Percentiles rank a stretch among this genome's conserved stretches.
phyloP scores from a whole-genome alignment of 768 basidiomycete genomes.

The Wakefieldia striispora region DNA sequence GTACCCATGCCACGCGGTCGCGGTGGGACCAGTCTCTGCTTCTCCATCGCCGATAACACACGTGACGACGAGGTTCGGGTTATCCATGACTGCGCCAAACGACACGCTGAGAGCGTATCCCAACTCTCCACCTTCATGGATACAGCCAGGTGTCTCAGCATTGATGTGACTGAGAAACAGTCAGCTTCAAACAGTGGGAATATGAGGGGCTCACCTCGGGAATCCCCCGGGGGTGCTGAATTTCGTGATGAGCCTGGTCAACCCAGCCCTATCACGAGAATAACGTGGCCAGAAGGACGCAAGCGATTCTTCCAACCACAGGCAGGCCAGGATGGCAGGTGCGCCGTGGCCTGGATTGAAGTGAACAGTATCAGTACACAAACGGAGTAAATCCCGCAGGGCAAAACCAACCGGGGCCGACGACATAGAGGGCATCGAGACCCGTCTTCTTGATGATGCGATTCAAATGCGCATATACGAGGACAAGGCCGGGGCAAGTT shows the following conservation, averaged over 20 bases:
- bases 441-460: constrained; percentile 57
- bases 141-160: constrained; percentile 83
- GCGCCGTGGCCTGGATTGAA: constrained; percentile 66
- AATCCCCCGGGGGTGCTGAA: constrained; percentile 86
- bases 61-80: constrained; percentile 77
- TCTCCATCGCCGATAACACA: constrained; percentile 91
- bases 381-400: not conserved
- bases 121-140: constrained; percentile 91
- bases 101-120: constrained; percentile 86
- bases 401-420: constrained; percentile 60
- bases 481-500: constrained; percentile 73
- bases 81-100: constrained; percentile 90
- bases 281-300: constrained; percentile 56
- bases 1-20: constrained; percentile 78
- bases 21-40: constrained; percentile 78
- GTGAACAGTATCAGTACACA: not conserved
- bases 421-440: constrained; percentile 69
- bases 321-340: constrained; percentile 79
- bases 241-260: constrained; percentile 63
- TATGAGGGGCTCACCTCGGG: constrained; percentile 51
- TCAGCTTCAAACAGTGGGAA: not conserved
- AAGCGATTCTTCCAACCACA: constrained; percentile 83
- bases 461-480: constrained; percentile 73
- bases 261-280: constrained; percentile 53
- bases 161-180: constrained; percentile 58